phyloP scores from a whole-genome alignment of 768 basidiomycete genomes.

The Phylloporus sp. region DNA sequence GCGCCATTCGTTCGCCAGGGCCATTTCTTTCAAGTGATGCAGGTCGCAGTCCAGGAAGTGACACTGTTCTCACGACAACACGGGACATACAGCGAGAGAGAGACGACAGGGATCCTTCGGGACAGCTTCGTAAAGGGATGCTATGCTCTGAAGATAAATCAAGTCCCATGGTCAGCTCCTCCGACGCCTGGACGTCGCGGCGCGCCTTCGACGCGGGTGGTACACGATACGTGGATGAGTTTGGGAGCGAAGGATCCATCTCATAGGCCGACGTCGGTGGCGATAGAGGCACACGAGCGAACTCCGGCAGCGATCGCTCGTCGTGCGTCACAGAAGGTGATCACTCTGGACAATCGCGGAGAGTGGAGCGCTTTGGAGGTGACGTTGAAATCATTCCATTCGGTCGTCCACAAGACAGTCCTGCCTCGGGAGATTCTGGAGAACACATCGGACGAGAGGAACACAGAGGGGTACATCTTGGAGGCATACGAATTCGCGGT shows the following conservation, averaged over 20 bases:
- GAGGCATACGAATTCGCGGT: not conserved
- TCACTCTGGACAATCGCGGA: not conserved
- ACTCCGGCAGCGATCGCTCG: not conserved
- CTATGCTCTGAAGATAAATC: not conserved
- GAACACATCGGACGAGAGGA: no score
- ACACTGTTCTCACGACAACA: no score
- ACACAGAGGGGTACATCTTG: not conserved
- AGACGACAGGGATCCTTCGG: not conserved
- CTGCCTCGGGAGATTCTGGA: not conserved
- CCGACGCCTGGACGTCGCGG: not conserved
- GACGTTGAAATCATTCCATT: not conserved
- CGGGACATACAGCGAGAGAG: no score
- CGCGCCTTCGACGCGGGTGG: not conserved
- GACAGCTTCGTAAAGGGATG: not conserved
- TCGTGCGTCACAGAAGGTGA: not conserved
- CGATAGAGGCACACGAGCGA: not conserved
- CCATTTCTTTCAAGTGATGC: not conserved
- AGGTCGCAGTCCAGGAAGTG: not conserved
- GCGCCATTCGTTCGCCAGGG: not conserved
- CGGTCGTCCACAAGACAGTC: not conserved
- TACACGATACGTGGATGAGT: not conserved
- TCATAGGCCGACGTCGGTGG: not conserved
- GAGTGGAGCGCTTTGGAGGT: not conserved
- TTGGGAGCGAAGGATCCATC: not conserved
- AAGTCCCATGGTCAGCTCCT: not conserved